These are phyloP conservation scores for Retiboletus flavoniger DNA, from an alignment of 1,284 basidiomycete genomes.

Conservation along the genomic window DNA sequence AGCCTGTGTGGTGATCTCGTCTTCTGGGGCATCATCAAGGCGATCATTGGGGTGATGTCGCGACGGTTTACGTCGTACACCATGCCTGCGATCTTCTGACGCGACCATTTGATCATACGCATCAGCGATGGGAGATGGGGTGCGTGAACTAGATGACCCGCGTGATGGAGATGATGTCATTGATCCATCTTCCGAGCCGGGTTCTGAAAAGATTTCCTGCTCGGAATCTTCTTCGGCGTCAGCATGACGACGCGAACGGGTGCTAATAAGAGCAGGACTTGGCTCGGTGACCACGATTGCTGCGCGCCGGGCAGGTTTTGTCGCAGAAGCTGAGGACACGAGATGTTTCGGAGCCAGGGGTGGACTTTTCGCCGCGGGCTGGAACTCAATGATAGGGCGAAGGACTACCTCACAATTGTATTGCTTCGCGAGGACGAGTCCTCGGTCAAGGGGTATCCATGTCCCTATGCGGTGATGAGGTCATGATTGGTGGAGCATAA, in stretches of 20 bases:
- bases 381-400: conserved; percentile 95
- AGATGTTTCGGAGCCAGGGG: conserved; percentile 97
- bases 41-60: conserved; percentile 40
- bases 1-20: conserved; percentile 37
- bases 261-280: conserved; percentile 36
- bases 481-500: neutral
- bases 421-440: conserved; percentile 83
- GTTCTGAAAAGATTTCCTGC: conserved; percentile 56
- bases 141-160: conserved; percentile 82
- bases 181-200: conserved; percentile 75
- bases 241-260: conserved; percentile 55
- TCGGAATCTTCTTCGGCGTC: conserved; percentile 54
- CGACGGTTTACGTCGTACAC: conserved; percentile 40
- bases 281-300: conserved; percentile 40
- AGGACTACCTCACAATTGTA: conserved; percentile 90
- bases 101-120: conserved; percentile 43
- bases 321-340: conserved; percentile 60
- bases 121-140: conserved; percentile 80
- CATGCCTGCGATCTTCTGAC: conserved; percentile 42
- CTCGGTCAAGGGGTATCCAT: conserved; percentile 96
- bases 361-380: conserved; percentile 88
- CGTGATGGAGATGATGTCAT: conserved; percentile 86
- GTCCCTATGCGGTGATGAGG: conserved; percentile 66
- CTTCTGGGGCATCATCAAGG: conserved; percentile 43
- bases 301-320: conserved; percentile 54